These are phyloP conservation scores for Aureobasidium sp. DNA, from an alignment of 2,329 filamentous ascomycete species.

Conservation along the genomic window DNA sequence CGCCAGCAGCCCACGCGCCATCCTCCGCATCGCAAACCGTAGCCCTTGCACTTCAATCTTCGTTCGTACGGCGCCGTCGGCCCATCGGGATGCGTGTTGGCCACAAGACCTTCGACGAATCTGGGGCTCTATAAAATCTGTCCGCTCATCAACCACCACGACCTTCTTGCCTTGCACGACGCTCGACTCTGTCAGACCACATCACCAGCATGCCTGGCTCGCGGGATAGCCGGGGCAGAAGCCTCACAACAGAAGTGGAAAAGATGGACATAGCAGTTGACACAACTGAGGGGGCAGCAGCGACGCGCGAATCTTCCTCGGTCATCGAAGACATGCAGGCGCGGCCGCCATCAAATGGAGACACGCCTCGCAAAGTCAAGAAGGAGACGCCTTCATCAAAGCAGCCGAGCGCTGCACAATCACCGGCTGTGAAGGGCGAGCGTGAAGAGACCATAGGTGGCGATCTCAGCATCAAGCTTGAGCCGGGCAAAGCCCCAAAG, in stretches of 20 bases:
- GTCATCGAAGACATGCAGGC: slow-evolving; percentile 5
- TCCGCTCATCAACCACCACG: neutral
- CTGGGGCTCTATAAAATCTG: slow-evolving; percentile 5
- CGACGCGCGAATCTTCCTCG: neutral
- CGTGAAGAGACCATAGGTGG: slow-evolving; percentile 52
- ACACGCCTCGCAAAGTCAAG: slow-evolving; percentile 24
- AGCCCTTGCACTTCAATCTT: neutral
- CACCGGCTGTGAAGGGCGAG: slow-evolving; percentile 34
- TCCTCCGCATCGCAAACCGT: neutral
- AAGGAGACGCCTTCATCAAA: neutral
- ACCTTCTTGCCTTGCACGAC: neutral
- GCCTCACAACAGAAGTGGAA: slow-evolving; percentile 9
- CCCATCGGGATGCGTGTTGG: slow-evolving; percentile 2
- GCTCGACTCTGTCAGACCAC: neutral
- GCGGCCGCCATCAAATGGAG: slow-evolving; percentile 19
- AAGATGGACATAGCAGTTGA: slow-evolving; percentile 17
- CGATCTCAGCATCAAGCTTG: slow-evolving; percentile 56
- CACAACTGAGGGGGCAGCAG: neutral
- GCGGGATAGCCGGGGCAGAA: neutral
- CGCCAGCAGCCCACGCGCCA: neutral
- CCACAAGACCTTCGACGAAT: neutral
- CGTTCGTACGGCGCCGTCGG: neutral
- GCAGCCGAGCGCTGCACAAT: slow-evolving; percentile 26
- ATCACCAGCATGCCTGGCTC: neutral
- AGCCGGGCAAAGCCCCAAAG: slow-evolving; percentile 62